A percentile compares a stretch with the other conserved stretches of the same genome.
Conservation (phyloP, 2,329 filamentous ascomycete genomes). For the Pseudofabraea citricarpa region DNA sequence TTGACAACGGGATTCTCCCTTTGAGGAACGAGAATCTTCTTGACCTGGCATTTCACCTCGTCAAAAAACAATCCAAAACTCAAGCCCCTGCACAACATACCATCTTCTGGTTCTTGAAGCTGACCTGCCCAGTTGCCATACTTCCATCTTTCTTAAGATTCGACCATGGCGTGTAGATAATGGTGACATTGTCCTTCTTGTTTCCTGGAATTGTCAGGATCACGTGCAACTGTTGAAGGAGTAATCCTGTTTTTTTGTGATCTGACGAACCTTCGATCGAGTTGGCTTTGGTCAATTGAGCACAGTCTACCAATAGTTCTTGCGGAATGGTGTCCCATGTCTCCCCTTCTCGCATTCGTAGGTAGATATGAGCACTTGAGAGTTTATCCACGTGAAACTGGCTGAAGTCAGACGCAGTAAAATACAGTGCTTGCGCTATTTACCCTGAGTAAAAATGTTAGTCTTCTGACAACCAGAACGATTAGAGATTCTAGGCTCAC, state of each 20-base stretch:
- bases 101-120: constrained; percentile 84
- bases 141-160: constrained; percentile 93
- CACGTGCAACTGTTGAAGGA: too few species aligned
- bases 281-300: constrained; percentile 98
- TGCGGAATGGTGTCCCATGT: constrained; percentile 78
- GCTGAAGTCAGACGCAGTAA: constrained; percentile 1
- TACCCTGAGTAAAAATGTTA: constrained; percentile 1
- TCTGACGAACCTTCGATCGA: constrained; percentile 83
- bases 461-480: constrained; percentile 1
- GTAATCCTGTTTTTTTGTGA: too few species aligned
- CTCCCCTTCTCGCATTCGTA: constrained; percentile 74
- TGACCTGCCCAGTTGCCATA: constrained; percentile 93
- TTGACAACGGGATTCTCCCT: constrained; percentile 92
- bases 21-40: constrained; percentile 71
- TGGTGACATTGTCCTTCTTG: constrained; percentile 95
- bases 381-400: constrained; percentile 98
- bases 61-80: background rate
- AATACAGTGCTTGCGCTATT: background rate
- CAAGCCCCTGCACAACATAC: constrained; percentile 23
- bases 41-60: constrained; percentile 48
- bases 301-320: constrained; percentile 76
- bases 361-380: constrained; percentile 93
- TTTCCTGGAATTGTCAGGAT: too few species aligned
- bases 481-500: constrained; percentile 42
- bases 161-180: constrained; percentile 97